phyloP scores from a whole-genome alignment of 768 basidiomycete species.

The Holtermanniella nyarrowii region DNA sequence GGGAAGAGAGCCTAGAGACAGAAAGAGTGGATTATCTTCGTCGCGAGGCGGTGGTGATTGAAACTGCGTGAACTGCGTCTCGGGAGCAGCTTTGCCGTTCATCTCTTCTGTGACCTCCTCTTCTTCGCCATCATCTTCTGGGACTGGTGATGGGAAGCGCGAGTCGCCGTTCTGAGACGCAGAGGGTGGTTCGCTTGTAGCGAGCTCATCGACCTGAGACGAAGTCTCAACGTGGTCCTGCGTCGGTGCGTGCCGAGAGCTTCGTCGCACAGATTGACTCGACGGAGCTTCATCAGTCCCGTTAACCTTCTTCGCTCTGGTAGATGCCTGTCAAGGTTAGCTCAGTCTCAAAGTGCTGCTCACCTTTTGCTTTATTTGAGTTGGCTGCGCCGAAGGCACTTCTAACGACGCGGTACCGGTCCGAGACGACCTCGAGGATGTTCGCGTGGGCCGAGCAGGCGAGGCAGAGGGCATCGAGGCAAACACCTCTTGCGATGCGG shows the following conservation, averaged over 20 bases:
- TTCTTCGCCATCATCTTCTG: background rate
- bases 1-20: background rate
- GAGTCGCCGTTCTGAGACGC: background rate
- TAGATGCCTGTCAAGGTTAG: too few species aligned
- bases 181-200: background rate
- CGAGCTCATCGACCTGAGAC: background rate
- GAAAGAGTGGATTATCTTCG: background rate
- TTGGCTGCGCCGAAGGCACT: too few species aligned
- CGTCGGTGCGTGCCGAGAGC: background rate
- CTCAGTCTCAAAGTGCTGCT: too few species aligned
- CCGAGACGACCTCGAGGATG: too few species aligned
- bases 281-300: background rate
- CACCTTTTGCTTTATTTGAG: too few species aligned
- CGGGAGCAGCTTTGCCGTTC: background rate
- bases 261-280: background rate
- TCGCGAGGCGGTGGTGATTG: background rate
- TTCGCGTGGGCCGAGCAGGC: background rate
- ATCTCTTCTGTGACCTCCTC: background rate
- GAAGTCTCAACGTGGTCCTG: background rate
- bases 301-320: too few species aligned
- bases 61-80: background rate
- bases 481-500: background rate
- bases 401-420: too few species aligned
- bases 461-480: background rate
- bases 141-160: background rate